Base-by-base conservation (phyloP, 805 yeast species). In the Lipomyces yamanashiensis region DNA sequence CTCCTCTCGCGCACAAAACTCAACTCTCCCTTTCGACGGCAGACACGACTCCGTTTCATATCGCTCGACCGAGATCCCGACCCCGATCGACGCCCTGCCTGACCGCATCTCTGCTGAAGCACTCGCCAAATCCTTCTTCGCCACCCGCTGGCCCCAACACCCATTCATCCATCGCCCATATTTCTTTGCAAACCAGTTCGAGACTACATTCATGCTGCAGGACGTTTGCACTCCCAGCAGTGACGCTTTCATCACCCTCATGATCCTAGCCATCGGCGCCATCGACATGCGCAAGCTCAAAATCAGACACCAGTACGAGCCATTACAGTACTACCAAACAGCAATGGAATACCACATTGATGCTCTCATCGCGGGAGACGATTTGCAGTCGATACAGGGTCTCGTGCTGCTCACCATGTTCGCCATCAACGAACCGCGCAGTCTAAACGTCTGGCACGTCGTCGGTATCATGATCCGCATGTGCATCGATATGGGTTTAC, bases 211-310 rank as follows among this genome's bases (percentile, higher is more conserved):
- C 15, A 33, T 33, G 28, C 19, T 47, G 36, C 40, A 50, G 17
- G 61, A 61, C 53, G 34, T 61, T 12, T 13, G 12, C 10, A 36
- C 54, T 2, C 64, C 64, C 9, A 50, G 54, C 19, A 55, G 61
- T 34, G 61, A 61, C 41, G 58, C 61, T 12, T 61, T 55, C 49
- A 61, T 61, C 44, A 40, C 66, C 10, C 37, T 62, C 19, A 62
- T 58, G 63, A 48, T 58, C n/a, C 33, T 62, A 8, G 63, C 63
- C n/a, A 62, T 62, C 33, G 66, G 58, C 17, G 61, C 66, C n/a
- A 61, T 62, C 39, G 59, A 59, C 47, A 33, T 54, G 53, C 40
- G 49, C 13, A 58, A 58, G 47, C 39, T 40, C 21, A n/a, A 44
- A 19, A 23, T 33, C n/a, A 34, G 41, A 15, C 47, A 33, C 33